Conservation (phyloP, 441 rosid genomes). For the Adansonia grandidieri region DNA sequence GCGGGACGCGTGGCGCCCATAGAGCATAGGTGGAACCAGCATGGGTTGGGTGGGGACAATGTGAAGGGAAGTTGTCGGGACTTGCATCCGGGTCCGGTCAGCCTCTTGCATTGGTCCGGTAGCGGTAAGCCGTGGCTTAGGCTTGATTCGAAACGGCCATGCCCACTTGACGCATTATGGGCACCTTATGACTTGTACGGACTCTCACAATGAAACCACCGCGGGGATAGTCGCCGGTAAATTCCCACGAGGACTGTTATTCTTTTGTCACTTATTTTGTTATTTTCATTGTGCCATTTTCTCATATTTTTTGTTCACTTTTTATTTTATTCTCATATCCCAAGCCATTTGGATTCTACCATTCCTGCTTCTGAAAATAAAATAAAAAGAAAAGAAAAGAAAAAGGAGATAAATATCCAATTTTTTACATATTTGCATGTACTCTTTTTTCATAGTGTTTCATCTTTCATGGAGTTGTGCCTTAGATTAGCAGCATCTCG, state of each 20-base stretch:
- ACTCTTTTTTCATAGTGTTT: not conserved
- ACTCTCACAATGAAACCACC: slow-evolving; percentile 41
- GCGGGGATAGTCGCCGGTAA: slow-evolving; percentile 40
- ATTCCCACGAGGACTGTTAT: slow-evolving; percentile 34
- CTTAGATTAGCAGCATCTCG: not conserved
- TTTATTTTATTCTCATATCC: not conserved
- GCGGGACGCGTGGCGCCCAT: slow-evolving; percentile 76
- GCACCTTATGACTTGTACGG: slow-evolving; percentile 65
- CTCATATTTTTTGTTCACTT: slow-evolving; percentile 1
- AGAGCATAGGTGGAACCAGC: slow-evolving; percentile 83
- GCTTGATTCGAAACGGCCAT: slow-evolving; percentile 56
- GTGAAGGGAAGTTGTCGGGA: slow-evolving; percentile 71
- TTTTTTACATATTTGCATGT: not conserved
- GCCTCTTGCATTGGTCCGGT: slow-evolving; percentile 80
- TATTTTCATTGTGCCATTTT: not conserved
- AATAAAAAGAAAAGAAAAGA: not conserved
- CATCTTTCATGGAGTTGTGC: not conserved
- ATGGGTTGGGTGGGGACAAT: slow-evolving; percentile 77
- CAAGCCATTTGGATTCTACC: slow-evolving; percentile 31
- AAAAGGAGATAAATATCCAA: slow-evolving; percentile 14
- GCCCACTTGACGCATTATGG: slow-evolving; percentile 69
- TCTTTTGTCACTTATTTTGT: not conserved
- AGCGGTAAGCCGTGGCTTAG: slow-evolving; percentile 78
- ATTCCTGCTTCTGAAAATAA: slow-evolving; percentile 35
- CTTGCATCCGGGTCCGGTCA: slow-evolving; percentile 71